Percentiles rank a stretch among this genome's conserved stretches.
These are phyloP conservation scores for Macrotyloma uniflorum DNA, from an alignment of 306 rosid species.

Conservation along the genomic window DNA sequence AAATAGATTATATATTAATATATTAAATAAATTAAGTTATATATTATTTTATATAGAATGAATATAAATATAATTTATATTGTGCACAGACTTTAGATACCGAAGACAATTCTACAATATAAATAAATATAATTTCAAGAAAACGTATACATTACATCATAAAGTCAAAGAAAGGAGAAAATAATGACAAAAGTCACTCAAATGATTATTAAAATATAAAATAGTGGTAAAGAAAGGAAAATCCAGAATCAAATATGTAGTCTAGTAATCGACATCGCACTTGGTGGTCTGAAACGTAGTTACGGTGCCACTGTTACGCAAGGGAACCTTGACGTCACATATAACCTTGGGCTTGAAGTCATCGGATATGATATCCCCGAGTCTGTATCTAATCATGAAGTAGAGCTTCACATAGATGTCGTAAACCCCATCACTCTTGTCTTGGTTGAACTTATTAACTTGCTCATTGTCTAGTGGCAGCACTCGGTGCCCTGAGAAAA, in stretches of 20 bases:
- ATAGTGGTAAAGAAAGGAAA: not conserved
- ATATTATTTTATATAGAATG: too few relatives aligned
- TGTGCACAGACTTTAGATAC: not conserved
- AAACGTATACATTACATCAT: not conserved
- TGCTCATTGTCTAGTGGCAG: constrained; percentile 8
- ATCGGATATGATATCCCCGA: constrained; percentile 39
- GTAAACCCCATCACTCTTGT: constrained; percentile 42
- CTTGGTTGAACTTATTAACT: constrained; percentile 33
- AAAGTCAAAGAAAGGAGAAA: constrained; percentile 21
- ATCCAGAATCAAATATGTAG: not conserved
- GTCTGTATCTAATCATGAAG: constrained; percentile 57
- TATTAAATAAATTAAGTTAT: too few relatives aligned
- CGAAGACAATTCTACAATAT: not conserved
- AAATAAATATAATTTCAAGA: not conserved
- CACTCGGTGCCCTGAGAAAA: constrained; percentile 43
- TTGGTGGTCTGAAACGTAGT: constrained; percentile 38
- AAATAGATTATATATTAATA: too few relatives aligned
- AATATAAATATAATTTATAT: too few relatives aligned
- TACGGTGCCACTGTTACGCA: constrained; percentile 1
- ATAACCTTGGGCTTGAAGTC: constrained; percentile 52
- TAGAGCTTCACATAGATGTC: constrained; percentile 56
- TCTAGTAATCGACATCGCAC: constrained; percentile 49
- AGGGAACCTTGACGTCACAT: constrained; percentile 59
- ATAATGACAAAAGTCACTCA: not conserved
- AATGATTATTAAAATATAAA: not conserved